Base-by-base conservation (phyloP, 805 yeast species). In the Saccharomycopsis sp. region DNA sequence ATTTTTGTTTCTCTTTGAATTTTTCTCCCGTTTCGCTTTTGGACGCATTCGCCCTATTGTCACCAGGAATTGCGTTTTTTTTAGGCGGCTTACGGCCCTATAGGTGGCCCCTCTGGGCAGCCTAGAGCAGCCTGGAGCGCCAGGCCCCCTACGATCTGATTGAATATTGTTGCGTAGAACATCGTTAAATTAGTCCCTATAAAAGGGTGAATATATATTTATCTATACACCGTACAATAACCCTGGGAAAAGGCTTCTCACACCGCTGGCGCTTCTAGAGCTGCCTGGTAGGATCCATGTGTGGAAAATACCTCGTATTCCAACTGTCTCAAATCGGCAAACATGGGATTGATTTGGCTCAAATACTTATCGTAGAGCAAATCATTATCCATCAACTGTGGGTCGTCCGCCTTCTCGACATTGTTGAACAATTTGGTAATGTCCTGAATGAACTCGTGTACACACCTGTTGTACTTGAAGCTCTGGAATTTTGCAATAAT, bases 211-310 rank as follows among this genome's bases (percentile, higher is more conserved):
- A n/a, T n/a, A n/a, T n/a, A n/a, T n/a, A 29, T 29, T 7, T 29
- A 29, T 29, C 37, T 29, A 29, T 29, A 29, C 37, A 29, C 37
- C 37, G 37, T 29, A n/a, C 12, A 29, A 5, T 29, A 29, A 29
- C 37, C 37, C 37, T 29, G 9, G 12, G 37, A n/a, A n/a, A n/a
- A n/a, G n/a, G n/a, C n/a, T n/a, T n/a, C 37, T 29, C 37, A 29
- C 12, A n/a, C 37, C 12, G 9, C 37, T 29, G 37, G 37, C 5
- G 48, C 8, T 44, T 4, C 48, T 4, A 44, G 48, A 44, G 48
- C 48, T 16, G 48, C 48, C 21, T 44, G 48, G 48, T 44, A 44
- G 21, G 48, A 44, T 44, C 48, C 48, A 44, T 44, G 48, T 12
- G 48, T 12, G 7, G 48, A n/a, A 44, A 44, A 44, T 7, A 44